Evolutionary conservation across 306 rosid genomes (phyloP).

Genomic region (Pterocarpus santalinus): DNA sequence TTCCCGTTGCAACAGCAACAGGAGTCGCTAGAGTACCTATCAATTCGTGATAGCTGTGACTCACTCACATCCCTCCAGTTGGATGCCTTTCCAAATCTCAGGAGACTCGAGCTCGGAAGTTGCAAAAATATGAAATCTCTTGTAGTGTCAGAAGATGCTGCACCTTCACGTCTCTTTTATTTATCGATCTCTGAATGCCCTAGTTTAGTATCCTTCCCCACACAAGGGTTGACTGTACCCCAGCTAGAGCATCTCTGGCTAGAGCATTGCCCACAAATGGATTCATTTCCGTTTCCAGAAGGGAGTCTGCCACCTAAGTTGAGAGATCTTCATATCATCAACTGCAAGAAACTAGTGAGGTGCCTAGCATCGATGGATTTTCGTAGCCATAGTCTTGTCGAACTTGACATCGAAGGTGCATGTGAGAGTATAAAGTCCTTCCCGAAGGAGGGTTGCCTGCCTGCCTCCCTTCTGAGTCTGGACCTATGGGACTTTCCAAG

Average conservation of each 20-base stretch:
- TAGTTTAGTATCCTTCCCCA: neutral
- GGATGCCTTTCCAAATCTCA: neutral
- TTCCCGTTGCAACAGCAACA: neutral
- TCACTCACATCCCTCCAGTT: neutral
- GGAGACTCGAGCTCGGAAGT: fast-evolving
- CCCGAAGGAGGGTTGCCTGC: neutral
- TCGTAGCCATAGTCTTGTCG: neutral
- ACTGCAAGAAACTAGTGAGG: neutral
- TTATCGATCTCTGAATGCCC: neutral
- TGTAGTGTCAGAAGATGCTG: neutral
- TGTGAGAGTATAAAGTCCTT: neutral
- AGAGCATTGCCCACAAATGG: neutral
- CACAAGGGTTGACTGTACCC: neutral
- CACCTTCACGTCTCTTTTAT: neutral
- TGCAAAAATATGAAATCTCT: neutral
- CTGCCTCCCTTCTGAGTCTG: neutral
- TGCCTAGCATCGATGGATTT: neutral
- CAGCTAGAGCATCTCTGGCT: neutral
- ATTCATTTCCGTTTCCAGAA: neutral
- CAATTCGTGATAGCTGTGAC: neutral
- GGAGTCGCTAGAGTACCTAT: neutral
- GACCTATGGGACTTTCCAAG: too few species aligned
- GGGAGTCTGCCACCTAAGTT: neutral
- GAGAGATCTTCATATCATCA: neutral
- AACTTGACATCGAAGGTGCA: neutral